Evolutionary conservation across 2,329 filamentous ascomycete genomes (phyloP), one percentile per base, ranked within the genome.

Genomic region (Didymella sp.): DNA sequence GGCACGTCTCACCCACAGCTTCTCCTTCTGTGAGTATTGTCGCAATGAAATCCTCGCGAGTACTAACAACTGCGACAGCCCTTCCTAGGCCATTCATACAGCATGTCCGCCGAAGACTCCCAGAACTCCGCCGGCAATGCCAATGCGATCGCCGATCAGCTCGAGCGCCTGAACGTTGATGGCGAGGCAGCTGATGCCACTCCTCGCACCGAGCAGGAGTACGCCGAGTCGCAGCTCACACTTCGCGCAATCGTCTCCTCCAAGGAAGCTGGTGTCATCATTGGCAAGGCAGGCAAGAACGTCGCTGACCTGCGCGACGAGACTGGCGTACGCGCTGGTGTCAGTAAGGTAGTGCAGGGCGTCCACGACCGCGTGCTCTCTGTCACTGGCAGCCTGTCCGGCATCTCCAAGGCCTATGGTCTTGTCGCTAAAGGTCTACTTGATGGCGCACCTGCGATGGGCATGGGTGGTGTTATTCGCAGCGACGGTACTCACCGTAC

Each of bases 231-330:
- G 49, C 91, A 96, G 79, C 84, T 99, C 72, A 99, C 95, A 60
- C 87, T 99, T 63, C 91, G 95, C 76, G 95, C 95, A 69, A 97
- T 99, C 76, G 95, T 99, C 67, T 97, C 95, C 30, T 97, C 95
- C 77, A 98, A 98, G 82, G 95, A 99, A 80, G 95, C 95, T 58
- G 95, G 95, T 74, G 92, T 99, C 71, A 98, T 99, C 78, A 99
- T 99, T 78, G 95, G 95, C 78, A 99, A 99, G 82, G 92, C 89
- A 56, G 95, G 95, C 75, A 96, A 98, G 85, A 98, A 99, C 73
- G 95, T 99, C 52, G 95, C 95, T 44, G 94, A 98, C 73, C 85
- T 99, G 62, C 89, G 95, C 74, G 94, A 99, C 72, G 94, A 98
- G 81, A 99, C 95, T 66, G 95, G 94, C 58, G 95, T 99, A 71